Conservation (phyloP, 306 rosid genomes). For the Quercus aquifolioides region DNA sequence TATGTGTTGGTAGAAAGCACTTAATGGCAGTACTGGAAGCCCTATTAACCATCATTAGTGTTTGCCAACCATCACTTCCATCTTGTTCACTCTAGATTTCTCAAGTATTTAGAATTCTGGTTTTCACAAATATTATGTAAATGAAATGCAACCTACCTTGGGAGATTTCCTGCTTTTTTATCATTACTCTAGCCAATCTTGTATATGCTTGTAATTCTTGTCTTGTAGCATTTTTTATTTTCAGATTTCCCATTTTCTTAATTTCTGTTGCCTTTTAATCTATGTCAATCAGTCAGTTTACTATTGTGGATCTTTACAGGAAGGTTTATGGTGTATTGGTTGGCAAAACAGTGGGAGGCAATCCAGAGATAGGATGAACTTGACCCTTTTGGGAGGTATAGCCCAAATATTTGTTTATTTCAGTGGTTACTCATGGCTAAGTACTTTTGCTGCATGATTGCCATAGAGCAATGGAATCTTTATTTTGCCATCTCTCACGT, state of each 20-base stretch:
- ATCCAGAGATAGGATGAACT: constrained; percentile 78
- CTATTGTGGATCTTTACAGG: constrained; percentile 51
- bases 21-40: not conserved
- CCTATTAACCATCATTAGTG: not conserved
- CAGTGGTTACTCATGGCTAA: not conserved
- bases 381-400: constrained; percentile 94
- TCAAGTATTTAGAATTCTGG: not conserved
- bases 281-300: not conserved
- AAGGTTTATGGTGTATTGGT: constrained; percentile 86
- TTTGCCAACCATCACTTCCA: not conserved
- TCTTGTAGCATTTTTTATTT: not conserved
- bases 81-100: not conserved
- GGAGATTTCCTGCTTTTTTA: not conserved
- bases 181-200: not conserved
- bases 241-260: constrained; percentile 2
- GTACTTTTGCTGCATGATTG: not conserved
- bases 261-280: constrained; percentile 14
- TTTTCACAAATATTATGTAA: not conserved
- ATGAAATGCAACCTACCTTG: not conserved
- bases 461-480: not conserved
- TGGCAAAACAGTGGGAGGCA: constrained; percentile 97
- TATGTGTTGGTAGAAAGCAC: too few species aligned
- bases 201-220: not conserved
- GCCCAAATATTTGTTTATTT: constrained; percentile 13
- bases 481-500: not conserved